phyloP scores from a whole-genome alignment of 495 filamentous ascomycete species.

The Podospora pseudocomata region DNA sequence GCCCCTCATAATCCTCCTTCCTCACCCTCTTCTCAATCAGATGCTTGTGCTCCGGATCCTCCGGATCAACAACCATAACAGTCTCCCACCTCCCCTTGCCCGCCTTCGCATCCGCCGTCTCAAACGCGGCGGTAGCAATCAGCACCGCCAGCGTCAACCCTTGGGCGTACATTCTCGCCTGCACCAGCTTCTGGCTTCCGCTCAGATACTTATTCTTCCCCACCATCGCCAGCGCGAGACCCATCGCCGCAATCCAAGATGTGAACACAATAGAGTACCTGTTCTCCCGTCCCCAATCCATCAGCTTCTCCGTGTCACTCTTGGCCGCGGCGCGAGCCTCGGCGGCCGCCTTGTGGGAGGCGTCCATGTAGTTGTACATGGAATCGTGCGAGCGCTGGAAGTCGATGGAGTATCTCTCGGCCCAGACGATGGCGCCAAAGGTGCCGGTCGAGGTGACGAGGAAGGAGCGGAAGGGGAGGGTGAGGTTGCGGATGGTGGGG shows the following conservation, averaged over 20 bases:
- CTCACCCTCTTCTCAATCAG: constrained; percentile 68
- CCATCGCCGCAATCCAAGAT: constrained; percentile 83
- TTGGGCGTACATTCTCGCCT: constrained; percentile 98
- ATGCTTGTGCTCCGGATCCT: constrained; percentile 68
- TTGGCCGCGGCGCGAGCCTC: constrained; percentile 38
- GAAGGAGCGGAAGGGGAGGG: constrained; percentile 85
- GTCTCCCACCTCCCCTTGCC: constrained; percentile 75
- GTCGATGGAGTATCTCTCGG: constrained; percentile 70
- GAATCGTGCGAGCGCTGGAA: constrained; percentile 71
- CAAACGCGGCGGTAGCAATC: constrained; percentile 81
- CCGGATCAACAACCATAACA: constrained; percentile 65
- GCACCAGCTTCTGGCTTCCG: constrained; percentile 85
- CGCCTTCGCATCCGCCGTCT: constrained; percentile 75
- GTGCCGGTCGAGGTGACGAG: constrained; percentile 78
- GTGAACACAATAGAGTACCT: constrained; percentile 84
- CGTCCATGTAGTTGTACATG: constrained; percentile 62
- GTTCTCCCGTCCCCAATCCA: constrained; percentile 65
- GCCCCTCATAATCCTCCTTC: constrained; percentile 68
- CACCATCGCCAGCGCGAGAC: constrained; percentile 69
- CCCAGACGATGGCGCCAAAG: constrained; percentile 79
- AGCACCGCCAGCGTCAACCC: constrained; percentile 86
- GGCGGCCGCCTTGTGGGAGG: constrained; percentile 40
- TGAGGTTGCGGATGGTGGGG: constrained; percentile 70
- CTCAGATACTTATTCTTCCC: constrained; percentile 72
- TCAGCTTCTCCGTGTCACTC: constrained; percentile 48